A percentile compares a stretch with the other conserved stretches of the same genome.
These are phyloP conservation scores for Penicillium coprophilum DNA, from an alignment of 495 filamentous ascomycete genomes.

Conservation along the genomic window DNA sequence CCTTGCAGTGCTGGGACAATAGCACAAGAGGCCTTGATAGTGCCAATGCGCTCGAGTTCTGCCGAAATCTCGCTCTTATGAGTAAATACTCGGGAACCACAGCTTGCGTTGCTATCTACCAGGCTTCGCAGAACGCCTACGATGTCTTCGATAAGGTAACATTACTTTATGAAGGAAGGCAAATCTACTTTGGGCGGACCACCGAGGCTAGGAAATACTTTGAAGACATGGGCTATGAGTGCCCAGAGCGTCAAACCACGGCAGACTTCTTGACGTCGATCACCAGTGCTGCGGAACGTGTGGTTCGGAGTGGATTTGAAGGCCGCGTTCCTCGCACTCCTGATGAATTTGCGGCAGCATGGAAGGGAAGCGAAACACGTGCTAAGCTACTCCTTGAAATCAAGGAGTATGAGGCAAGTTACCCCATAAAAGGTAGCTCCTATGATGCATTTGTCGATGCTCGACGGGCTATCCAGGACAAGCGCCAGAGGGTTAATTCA, in stretches of 20 bases:
- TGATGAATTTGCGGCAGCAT: constrained; percentile 62
- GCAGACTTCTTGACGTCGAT: constrained; percentile 72
- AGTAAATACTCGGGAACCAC: constrained; percentile 67
- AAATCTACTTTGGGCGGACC: constrained; percentile 63
- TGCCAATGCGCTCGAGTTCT: constrained; percentile 69
- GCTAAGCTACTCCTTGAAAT: constrained; percentile 46
- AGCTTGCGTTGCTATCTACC: constrained; percentile 73
- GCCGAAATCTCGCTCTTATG: constrained; percentile 64
- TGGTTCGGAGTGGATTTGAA: constrained; percentile 57
- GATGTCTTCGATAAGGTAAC: constrained; percentile 57
- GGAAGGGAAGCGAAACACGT: constrained; percentile 52
- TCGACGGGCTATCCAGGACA: constrained; percentile 22
- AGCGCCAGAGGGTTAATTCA: background rate
- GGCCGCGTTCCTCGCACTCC: constrained; percentile 63
- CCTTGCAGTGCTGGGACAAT: constrained; percentile 78
- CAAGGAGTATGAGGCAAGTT: constrained; percentile 30
- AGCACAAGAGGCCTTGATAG: constrained; percentile 77
- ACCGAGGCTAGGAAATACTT: constrained; percentile 59
- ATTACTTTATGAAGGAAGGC: constrained; percentile 59
- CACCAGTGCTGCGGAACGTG: constrained; percentile 62
- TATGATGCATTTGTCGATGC: constrained; percentile 46
- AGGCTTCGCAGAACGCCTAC: constrained; percentile 80
- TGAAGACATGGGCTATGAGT: constrained; percentile 53
- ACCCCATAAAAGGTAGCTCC: constrained; percentile 21
- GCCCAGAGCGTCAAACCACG: constrained; percentile 58